Evolutionary conservation across 2,329 filamentous ascomycete genomes (phyloP).

Genomic region (Rosellinia necatrix): DNA sequence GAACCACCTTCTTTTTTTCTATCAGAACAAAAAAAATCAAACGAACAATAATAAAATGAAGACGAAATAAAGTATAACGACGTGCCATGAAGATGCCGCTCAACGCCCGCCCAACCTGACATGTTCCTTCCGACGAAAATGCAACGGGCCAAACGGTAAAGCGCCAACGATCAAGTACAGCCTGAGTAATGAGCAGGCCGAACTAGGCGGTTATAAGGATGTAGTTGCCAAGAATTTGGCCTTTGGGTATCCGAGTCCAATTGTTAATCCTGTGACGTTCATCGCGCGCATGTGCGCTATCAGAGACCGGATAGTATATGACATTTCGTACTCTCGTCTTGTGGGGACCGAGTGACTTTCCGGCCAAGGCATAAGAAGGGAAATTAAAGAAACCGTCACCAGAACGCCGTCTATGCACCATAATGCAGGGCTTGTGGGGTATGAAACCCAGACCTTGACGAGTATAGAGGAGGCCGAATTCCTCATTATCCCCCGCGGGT

Average conservation of each 20-base stretch:
- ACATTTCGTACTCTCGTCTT: conserved; percentile 1
- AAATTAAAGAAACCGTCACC: conserved; percentile 15
- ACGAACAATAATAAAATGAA: conserved; percentile 1
- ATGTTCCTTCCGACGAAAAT: conserved; percentile 22
- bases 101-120: conserved; percentile 13
- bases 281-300: not conserved
- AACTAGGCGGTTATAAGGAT: not conserved
- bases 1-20: conserved; percentile 16
- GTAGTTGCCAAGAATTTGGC: not conserved
- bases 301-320: not conserved
- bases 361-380: conserved; percentile 1
- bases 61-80: conserved; percentile 1
- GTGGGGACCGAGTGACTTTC: not conserved
- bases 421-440: conserved; percentile 21
- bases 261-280: not conserved
- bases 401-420: conserved; percentile 30
- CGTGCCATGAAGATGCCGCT: conserved; percentile 8
- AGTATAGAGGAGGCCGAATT: conserved; percentile 19
- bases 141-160: conserved; percentile 19
- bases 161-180: conserved; percentile 1
- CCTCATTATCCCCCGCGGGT: conserved; percentile 21
- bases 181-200: not conserved
- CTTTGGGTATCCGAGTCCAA: not conserved
- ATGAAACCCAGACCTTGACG: conserved; percentile 17
- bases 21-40: conserved; percentile 10